A percentile compares a stretch with the other conserved stretches of the same genome.
These are phyloP conservation scores for Massariosphaeria phaeospora DNA, from an alignment of 495 filamentous ascomycete species.

Conservation along the genomic window DNA sequence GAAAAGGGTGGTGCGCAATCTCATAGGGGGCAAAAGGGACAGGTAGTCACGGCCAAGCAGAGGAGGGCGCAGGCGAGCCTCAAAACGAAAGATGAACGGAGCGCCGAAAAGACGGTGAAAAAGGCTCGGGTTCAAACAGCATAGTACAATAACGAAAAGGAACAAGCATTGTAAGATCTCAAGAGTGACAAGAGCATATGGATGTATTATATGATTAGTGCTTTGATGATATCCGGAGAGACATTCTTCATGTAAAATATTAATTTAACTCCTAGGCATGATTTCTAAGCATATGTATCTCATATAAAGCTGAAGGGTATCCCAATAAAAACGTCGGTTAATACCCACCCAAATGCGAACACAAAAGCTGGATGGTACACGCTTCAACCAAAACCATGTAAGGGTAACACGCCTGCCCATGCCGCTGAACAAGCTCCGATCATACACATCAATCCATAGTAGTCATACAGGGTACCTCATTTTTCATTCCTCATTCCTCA, in stretches of 20 bases:
- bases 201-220: not conserved
- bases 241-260: conserved; percentile 4
- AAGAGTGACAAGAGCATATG: not conserved
- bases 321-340: conserved; percentile 9
- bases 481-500: conserved; percentile 4
- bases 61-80: conserved; percentile 17
- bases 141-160: not conserved
- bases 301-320: conserved; percentile 30
- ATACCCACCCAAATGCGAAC: conserved; percentile 3
- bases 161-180: not conserved
- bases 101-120: conserved; percentile 24
- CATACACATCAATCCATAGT: conserved; percentile 11
- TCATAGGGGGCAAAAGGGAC: conserved; percentile 7
- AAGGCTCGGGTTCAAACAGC: conserved; percentile 20
- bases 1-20: conserved; percentile 16
- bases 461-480: not conserved
- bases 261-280: not conserved
- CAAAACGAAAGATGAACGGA: conserved; percentile 30
- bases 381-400: not conserved
- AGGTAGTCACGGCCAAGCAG: conserved; percentile 22
- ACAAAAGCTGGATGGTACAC: conserved; percentile 9
- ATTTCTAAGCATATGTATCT: not conserved
- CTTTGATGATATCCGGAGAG: too few species aligned
- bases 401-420: conserved; percentile 4
- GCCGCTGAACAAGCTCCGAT: not conserved